phyloP scores from a whole-genome alignment of 176 grass and related monocot genomes.

The Poa pratensis region DNA sequence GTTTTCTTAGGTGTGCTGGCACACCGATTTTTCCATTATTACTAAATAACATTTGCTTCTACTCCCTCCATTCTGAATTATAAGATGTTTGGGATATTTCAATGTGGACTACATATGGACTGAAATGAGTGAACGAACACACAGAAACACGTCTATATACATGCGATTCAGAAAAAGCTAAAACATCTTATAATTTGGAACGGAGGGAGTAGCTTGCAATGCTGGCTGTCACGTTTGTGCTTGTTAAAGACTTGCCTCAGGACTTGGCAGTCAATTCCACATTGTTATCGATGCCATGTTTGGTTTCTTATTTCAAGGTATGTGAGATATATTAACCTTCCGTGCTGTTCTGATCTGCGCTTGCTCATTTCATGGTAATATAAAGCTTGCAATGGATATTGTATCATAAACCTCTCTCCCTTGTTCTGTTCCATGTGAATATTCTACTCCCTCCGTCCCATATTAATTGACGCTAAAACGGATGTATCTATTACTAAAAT shows the following conservation, averaged over 20 bases:
- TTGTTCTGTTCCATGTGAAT: conserved; percentile 3
- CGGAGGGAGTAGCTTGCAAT: too few relatives aligned
- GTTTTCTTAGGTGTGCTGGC: conserved; percentile 16
- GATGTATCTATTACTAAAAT: too few relatives aligned
- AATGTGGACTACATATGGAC: too few relatives aligned
- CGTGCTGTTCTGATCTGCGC: conserved; percentile 42
- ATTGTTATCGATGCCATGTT: conserved; percentile 91
- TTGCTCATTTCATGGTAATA: conserved; percentile 86
- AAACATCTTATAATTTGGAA: too few relatives aligned
- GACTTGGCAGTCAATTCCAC: conserved; percentile 65
- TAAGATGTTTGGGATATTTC: too few relatives aligned
- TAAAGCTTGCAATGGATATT: conserved; percentile 6
- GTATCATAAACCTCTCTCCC: neutral
- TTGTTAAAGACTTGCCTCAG: conserved; percentile 61
- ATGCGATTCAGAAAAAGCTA: too few relatives aligned
- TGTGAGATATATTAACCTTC: conserved; percentile 25
- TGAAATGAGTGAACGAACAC: too few relatives aligned
- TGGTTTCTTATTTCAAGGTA: conserved; percentile 96
- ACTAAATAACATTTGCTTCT: conserved; percentile 38
- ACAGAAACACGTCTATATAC: too few relatives aligned
- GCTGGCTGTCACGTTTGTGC: conserved; percentile 60
- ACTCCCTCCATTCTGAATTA: too few relatives aligned
- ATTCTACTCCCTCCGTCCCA: too few relatives aligned
- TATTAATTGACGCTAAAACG: too few relatives aligned
- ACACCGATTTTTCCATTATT: conserved; percentile 20